A percentile compares a stretch with the other conserved stretches of the same genome.
Conservation (phyloP, 192 early-diverging fungal species). For the Coemansia nantahalensis region DNA sequence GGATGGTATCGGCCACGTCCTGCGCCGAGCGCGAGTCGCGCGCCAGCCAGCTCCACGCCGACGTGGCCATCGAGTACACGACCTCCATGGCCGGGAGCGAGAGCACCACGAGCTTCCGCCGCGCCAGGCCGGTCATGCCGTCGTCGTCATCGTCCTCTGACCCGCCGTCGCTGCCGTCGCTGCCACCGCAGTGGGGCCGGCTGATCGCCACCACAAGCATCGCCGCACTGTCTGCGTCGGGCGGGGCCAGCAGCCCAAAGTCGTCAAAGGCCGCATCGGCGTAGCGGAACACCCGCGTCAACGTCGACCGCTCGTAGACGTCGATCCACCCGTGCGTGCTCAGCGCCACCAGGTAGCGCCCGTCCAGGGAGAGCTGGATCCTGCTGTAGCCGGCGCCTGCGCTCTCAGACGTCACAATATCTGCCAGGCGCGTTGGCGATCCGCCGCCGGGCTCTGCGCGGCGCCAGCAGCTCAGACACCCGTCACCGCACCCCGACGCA, state of each 20-base stretch:
- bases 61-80: constrained; percentile 23
- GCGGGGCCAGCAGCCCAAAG: constrained; percentile 25
- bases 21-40: constrained; percentile 13
- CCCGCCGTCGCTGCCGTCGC: constrained; percentile 1
- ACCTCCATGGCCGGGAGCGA: constrained; percentile 21
- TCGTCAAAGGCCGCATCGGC: constrained; percentile 15
- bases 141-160: constrained; percentile 1
- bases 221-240: not conserved
- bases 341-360: constrained; percentile 32
- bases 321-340: constrained; percentile 23
- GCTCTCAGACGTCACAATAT: constrained; percentile 22
- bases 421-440: constrained; percentile 11
- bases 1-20: constrained; percentile 17
- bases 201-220: constrained; percentile 18
- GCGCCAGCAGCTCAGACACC: constrained; percentile 39
- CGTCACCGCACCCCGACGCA: constrained; percentile 27
- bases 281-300: constrained; percentile 47
- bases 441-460: not conserved
- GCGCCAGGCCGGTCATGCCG: not conserved
- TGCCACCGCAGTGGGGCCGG: constrained; percentile 5
- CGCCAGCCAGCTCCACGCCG: constrained; percentile 34
- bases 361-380: constrained; percentile 19
- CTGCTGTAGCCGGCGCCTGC: constrained; percentile 22
- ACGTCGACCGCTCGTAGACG: constrained; percentile 39
- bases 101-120: constrained; percentile 23